Conservation (phyloP, 2,329 filamentous ascomycete species). For the Talaromyces sp. region DNA sequence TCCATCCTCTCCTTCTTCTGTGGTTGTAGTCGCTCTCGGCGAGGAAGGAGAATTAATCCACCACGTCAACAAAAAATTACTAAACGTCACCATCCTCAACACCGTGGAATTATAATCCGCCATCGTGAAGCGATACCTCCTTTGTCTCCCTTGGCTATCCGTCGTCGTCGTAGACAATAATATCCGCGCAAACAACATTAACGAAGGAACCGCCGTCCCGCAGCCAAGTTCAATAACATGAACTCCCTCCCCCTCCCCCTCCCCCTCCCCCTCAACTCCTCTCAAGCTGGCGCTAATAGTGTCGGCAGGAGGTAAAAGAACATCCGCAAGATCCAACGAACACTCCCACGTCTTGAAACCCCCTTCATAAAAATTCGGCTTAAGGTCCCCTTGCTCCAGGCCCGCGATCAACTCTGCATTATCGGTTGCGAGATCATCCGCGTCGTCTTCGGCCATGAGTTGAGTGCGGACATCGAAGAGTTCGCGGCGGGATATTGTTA, state of each 20-base stretch:
- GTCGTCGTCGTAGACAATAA: conserved; percentile 30
- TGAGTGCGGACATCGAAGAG: conserved; percentile 64
- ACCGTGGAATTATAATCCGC: conserved; percentile 63
- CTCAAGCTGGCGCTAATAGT: too few species aligned
- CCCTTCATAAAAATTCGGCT: conserved; percentile 63
- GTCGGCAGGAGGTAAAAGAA: conserved; percentile 29
- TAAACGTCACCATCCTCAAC: conserved; percentile 59
- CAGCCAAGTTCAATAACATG: conserved; percentile 57
- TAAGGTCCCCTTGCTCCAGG: conserved; percentile 57
- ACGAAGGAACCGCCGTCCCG: conserved; percentile 60
- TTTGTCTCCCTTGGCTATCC: conserved; percentile 15
- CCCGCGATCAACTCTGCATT: conserved; percentile 44
- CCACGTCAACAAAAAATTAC: conserved; percentile 61
- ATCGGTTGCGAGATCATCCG: conserved; percentile 25
- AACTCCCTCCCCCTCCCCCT: conserved; percentile 27
- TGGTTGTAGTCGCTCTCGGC: conserved; percentile 14
- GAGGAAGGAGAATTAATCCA: conserved; percentile 24
- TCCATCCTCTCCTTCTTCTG: background rate
- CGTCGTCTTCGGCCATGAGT: conserved; percentile 59
- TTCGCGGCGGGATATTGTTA: conserved; percentile 55
- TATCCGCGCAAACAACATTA: conserved; percentile 55
- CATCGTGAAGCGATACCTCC: conserved; percentile 53
- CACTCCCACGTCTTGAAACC: conserved; percentile 71
- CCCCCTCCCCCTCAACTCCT: too few species aligned
- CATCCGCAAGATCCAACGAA: conserved; percentile 56